Base-by-base conservation (phyloP, 2,329 filamentous ascomycete species). In the Epichloe festucae region DNA sequence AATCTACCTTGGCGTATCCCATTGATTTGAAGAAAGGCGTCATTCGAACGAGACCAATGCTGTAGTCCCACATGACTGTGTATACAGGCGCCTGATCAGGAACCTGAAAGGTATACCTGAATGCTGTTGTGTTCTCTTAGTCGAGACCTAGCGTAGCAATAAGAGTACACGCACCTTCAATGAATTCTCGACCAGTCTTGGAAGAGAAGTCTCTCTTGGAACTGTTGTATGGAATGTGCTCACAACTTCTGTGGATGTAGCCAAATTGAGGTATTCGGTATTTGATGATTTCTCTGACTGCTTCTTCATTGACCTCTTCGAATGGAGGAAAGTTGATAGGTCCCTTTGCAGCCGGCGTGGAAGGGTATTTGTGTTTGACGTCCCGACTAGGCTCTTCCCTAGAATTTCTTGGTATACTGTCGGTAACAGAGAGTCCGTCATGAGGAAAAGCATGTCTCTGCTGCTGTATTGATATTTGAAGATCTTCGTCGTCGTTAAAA, bases 61-160 rank as follows among this genome's bases (percentile, higher is more conserved):
- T 91, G 71, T 96, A 96, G 67, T 98, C 93, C 93, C 93, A 98
- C 80, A 96, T 89, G 54, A 97, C 82, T 1, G 79, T 80, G 65
- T 85, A 90, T 49, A 78, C 74, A 56, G 74, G 76, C 2, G 83
- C 76, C 45, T 85, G 78, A 11, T 75, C 80, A 0, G 86, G 86
- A 3, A 85, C 65, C 58, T 75, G 78, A 73, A 94, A 96, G 38
- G 79, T 81, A 67, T 96, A 97, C 60, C 89, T 81, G 65, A 90
- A 90, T 27, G 89, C 87, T 93, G 17, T 43, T 27, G 17, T 27
- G 36, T 36, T 27, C 40, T 47, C 8, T 50, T 41, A 51, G 48
- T 39, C 40, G 3, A 45, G 19, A 14, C 3, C 14, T 31, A 15
- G 5, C 7, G 41, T 15, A 21, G 15, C 14, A n/a, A n/a, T 1